Percentiles rank a stretch among this genome's conserved stretches.
Conservation (phyloP, 352 stramenopile genomes). For the Pythium myriotylum region DNA sequence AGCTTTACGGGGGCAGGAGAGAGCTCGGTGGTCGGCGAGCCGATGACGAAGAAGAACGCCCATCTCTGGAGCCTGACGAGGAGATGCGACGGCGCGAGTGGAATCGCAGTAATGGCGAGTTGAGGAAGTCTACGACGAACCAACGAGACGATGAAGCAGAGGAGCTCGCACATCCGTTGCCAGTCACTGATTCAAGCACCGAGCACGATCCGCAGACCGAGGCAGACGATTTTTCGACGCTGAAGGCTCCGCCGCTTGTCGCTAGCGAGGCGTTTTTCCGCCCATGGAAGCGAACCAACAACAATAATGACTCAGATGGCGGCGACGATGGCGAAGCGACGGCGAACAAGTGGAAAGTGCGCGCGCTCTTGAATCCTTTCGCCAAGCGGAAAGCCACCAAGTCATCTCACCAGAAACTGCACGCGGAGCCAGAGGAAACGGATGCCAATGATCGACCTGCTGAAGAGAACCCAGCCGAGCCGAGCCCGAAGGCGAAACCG, state of each 20-base stretch:
- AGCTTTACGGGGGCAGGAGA: background rate
- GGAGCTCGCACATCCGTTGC: no score
- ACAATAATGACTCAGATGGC: slow-evolving; percentile 6
- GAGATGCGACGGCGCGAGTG: slow-evolving; percentile 1
- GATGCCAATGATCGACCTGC: background rate
- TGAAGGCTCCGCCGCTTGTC: slow-evolving; percentile 11
- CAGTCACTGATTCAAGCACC: no score
- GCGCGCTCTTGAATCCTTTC: slow-evolving; percentile 70
- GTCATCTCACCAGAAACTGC: background rate
- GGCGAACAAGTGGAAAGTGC: slow-evolving; percentile 75
- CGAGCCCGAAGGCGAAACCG: background rate
- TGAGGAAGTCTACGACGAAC: background rate
- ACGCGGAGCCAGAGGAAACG: background rate
- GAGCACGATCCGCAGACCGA: background rate
- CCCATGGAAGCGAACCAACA: slow-evolving; percentile 54
- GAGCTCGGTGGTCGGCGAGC: background rate
- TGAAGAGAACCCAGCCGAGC: slow-evolving; percentile 13
- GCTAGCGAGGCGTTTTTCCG: slow-evolving; percentile 51
- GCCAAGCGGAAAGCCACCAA: slow-evolving; percentile 42
- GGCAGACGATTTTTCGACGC: background rate
- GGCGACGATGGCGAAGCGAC: slow-evolving; percentile 15
- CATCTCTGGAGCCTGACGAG: background rate
- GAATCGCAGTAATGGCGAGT: background rate
- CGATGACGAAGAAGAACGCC: background rate
- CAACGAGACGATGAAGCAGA: slow-evolving; percentile 4